phyloP scores from a whole-genome alignment of 2,329 filamentous ascomycete species.

The Beauveria sp. region DNA sequence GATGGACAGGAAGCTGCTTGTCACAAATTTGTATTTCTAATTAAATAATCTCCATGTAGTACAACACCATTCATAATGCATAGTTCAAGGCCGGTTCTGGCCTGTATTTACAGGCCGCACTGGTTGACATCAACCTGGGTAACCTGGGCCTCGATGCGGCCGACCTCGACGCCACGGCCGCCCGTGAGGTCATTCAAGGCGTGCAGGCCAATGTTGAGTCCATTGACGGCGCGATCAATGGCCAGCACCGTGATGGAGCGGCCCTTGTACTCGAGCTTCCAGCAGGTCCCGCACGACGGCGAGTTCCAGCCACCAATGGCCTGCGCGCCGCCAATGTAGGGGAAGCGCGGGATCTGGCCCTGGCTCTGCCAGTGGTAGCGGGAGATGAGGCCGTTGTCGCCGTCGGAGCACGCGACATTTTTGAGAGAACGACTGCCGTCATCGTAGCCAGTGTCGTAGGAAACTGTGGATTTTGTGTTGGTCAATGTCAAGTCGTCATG shows the following conservation, averaged over 20 bases:
- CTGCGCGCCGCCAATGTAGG: slow-evolving; percentile 47
- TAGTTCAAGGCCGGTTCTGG: too few relatives aligned
- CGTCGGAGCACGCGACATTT: slow-evolving; percentile 59
- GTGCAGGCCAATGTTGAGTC: slow-evolving; percentile 49
- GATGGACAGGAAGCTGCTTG: background rate
- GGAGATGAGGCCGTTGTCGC: slow-evolving; percentile 57
- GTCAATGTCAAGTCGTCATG: background rate
- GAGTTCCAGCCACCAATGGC: slow-evolving; percentile 51
- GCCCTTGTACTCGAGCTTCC: slow-evolving; percentile 43
- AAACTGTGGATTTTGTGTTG: slow-evolving; percentile 37
- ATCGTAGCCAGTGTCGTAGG: slow-evolving; percentile 68
- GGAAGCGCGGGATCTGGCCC: slow-evolving; percentile 42
- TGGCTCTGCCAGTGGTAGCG: slow-evolving; percentile 52
- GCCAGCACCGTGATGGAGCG: slow-evolving; percentile 47
- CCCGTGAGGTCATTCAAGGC: slow-evolving; percentile 51
- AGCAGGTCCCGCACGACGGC: slow-evolving; percentile 51
- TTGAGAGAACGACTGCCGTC: slow-evolving; percentile 46
- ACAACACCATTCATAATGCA: background rate
- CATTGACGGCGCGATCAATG: slow-evolving; percentile 42
- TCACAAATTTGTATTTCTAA: background rate
- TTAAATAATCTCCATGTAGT: background rate
- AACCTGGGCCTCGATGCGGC: slow-evolving; percentile 43
- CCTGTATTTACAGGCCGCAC: slow-evolving; percentile 33
- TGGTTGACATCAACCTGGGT: slow-evolving; percentile 33
- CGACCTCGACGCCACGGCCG: slow-evolving; percentile 40